Evolutionary conservation across 495 filamentous ascomycete genomes (phyloP).

Genomic region (Trichoderma gamsii): DNA sequence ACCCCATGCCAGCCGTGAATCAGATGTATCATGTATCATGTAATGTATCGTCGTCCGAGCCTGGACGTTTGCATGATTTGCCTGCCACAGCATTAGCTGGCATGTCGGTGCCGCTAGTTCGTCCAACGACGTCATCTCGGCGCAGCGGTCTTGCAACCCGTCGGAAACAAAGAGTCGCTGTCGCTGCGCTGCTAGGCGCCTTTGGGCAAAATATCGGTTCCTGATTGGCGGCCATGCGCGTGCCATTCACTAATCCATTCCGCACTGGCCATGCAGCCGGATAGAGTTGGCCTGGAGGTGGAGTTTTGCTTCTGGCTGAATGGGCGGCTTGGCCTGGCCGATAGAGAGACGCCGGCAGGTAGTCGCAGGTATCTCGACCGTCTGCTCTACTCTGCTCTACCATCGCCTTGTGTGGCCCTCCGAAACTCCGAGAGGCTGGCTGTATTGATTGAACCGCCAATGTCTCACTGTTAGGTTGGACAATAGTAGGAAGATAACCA

Average conservation of each 20-base stretch:
- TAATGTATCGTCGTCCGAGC: background rate
- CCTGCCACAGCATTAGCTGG: constrained; percentile 1
- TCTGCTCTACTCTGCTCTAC: background rate
- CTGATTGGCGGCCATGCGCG: background rate
- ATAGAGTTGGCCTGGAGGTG: constrained; percentile 12
- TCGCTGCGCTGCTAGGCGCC: background rate
- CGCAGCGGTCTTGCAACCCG: background rate
- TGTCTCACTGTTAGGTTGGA: constrained; percentile 5
- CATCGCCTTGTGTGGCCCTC: background rate
- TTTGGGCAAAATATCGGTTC: background rate
- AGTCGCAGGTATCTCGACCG: background rate
- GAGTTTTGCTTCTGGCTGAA: background rate
- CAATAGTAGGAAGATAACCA: background rate
- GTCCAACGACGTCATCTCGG: constrained; percentile 6
- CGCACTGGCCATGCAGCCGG: constrained; percentile 10
- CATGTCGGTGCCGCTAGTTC: constrained; percentile 3
- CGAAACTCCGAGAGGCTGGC: constrained; percentile 6
- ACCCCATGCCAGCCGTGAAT: background rate
- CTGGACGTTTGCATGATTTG: background rate
- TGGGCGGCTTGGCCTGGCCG: background rate
- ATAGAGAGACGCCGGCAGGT: background rate
- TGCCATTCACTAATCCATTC: background rate
- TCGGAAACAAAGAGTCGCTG: background rate
- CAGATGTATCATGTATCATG: background rate
- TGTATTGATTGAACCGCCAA: background rate